Percentiles rank a stretch among this genome's conserved stretches.
Evolutionary conservation across 2,329 filamentous ascomycete genomes (phyloP).

Genomic region (Byssoonygena ceratinophila): DNA sequence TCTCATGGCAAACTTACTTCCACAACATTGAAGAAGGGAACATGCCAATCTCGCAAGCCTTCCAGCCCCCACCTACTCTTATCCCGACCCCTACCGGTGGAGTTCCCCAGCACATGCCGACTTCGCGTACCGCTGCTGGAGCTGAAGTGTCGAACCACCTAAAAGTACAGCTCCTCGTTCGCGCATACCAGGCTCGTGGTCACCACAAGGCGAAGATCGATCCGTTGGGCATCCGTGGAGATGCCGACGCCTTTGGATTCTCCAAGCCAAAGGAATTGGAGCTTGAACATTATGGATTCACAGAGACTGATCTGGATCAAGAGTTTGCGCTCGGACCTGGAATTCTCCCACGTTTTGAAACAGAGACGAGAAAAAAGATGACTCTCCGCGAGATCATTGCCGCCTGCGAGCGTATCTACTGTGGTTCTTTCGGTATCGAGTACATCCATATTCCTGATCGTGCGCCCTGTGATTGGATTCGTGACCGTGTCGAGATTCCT

Average conservation of each 20-base stretch:
- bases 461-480: constrained; percentile 96
- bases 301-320: constrained; percentile 81
- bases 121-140: constrained; percentile 56
- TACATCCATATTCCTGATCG: constrained; percentile 98
- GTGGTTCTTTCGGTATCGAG: constrained; percentile 92
- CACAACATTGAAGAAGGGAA: constrained; percentile 97
- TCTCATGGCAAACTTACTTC: constrained; percentile 99
- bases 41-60: constrained; percentile 95
- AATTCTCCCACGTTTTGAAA: constrained; percentile 88
- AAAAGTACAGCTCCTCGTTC: constrained; percentile 93
- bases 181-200: constrained; percentile 93
- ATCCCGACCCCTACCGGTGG: constrained; percentile 72
- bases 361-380: constrained; percentile 85
- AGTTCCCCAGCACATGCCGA: constrained; percentile 61
- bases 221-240: constrained; percentile 82
- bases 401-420: constrained; percentile 91
- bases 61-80: constrained; percentile 87
- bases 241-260: constrained; percentile 73
- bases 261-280: constrained; percentile 84
- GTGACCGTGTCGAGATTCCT: constrained; percentile 87
- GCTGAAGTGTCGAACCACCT: constrained; percentile 89
- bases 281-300: constrained; percentile 89
- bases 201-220: constrained; percentile 98
- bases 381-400: constrained; percentile 86
- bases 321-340: constrained; percentile 88